Evolutionary conservation across 345 rosid species (phyloP).

Genomic region (Anacardium occidentale): DNA sequence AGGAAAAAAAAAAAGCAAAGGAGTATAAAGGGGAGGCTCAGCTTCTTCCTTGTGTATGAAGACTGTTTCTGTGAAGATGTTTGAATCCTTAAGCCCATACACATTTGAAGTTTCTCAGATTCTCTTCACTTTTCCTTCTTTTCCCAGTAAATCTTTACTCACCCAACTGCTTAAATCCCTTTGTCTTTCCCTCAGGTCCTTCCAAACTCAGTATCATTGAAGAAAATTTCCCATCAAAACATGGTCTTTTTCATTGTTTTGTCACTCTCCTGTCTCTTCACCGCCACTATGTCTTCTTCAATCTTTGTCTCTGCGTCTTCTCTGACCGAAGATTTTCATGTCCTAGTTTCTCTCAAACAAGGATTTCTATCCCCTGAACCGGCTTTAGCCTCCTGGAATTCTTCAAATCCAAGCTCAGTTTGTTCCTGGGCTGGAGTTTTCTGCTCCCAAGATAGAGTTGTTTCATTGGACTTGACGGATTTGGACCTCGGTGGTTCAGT

Average conservation of each 20-base stretch:
- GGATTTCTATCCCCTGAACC: constrained; percentile 55
- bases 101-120: constrained; percentile 48
- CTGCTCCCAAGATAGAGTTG: constrained; percentile 48
- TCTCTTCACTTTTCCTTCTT: constrained; percentile 48
- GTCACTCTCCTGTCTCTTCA: constrained; percentile 37
- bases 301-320: constrained; percentile 34
- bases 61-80: constrained; percentile 45
- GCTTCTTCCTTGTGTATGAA: constrained; percentile 59
- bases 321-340: constrained; percentile 43
- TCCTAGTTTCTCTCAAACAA: constrained; percentile 43
- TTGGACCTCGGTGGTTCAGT: constrained; percentile 49
- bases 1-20: constrained; percentile 18
- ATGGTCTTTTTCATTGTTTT: constrained; percentile 56
- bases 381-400: constrained; percentile 46
- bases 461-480: constrained; percentile 54
- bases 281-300: constrained; percentile 18
- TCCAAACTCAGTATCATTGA: constrained; percentile 39
- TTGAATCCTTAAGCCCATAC: constrained; percentile 42
- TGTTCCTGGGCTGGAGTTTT: constrained; percentile 61
- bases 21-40: constrained; percentile 38
- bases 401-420: constrained; percentile 45
- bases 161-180: constrained; percentile 32
- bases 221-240: constrained; percentile 21
- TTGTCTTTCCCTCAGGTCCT: constrained; percentile 36
- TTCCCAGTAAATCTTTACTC: constrained; percentile 31